Base-by-base conservation (phyloP, 2,329 filamentous ascomycete species). In the Fusarium pininemorale region DNA sequence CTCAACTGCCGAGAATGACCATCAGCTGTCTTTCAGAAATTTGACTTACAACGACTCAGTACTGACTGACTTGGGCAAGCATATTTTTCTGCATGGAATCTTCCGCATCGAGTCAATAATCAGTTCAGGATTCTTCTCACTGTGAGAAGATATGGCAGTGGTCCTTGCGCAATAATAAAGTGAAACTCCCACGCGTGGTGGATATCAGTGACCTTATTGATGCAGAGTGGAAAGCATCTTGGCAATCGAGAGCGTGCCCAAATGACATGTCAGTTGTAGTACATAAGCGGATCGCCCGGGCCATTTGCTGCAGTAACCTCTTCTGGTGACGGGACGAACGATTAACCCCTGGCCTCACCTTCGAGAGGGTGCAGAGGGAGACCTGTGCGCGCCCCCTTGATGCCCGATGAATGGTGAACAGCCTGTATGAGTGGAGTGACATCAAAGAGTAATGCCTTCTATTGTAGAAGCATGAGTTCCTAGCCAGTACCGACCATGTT, bases 391-490 rank as follows among this genome's bases (percentile, higher is more conserved):
- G 6, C 5, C n/a, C 5, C 9, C 5, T 26, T 28, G 1, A 20
- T 28, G 24, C 24, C 24, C 18, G 20, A 47, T 22, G 8, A 3
- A 16, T 24, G 41, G 41, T 0, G 7, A 1, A 3, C 9, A 24
- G 9, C 6, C 3, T 6, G 11, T 16, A 7, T 16, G 5, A 14
- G 18, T 28, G 8, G 13, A 47, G 18, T 22, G 44, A 28, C 2
- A 28, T 5, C 24, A 20, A 47, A 47, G 18, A 47, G 18, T 20
- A 14, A 10, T 20, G 5, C 10, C 44, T 26, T 4, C 4, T 26
- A 5, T 2, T 7, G 24, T 47, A 1, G 24, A 20, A 47, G 24
- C 5, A 2, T 26, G 18, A 4, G 10, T 20, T 18, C 0, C 16
- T 3, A 13, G 11, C 11, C 9, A 11, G 11, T 26, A 12, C 7